Evolutionary conservation across 1,284 basidiomycete genomes (phyloP), one percentile per base, ranked within the genome.

Genomic region (Pterulicium gracile): DNA sequence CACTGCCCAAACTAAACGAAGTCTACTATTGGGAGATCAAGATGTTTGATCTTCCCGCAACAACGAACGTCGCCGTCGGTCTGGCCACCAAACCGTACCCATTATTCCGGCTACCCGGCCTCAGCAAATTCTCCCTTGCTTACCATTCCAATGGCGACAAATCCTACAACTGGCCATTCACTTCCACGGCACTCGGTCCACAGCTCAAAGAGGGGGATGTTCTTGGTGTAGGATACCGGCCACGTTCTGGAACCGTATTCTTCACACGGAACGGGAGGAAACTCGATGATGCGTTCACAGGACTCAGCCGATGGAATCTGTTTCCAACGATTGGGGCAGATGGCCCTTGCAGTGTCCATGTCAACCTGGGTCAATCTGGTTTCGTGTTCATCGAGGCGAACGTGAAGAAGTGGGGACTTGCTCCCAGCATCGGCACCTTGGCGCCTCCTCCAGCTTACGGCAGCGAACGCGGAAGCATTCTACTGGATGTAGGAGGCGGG

Each of bases 1-100:
- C 93, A 0, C 68, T 97, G 3, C 93, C 93, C 12, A 95, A 95
- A 60, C 72, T 96, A 45, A 97, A 97, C 65, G 93, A 97, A 62
- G 91, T 95, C 12, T 97, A 97, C 63, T 97, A 97, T 61, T 97
- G 89, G 87, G 93, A 97, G 61, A 87, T 92, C 52, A 97, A 97
- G 69, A 88, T 96, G 83, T 97, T 92, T 61, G 93, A 97, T 64
- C 84, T 95, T 50, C 89, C 91, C 3, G 70, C 77, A 50, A 70
- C 75, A 1, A 96, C 91, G 5, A 88, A 77, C 42, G 82, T 95
- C 20, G 81, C 88, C 15, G 79, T 97, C 46, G 93, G 93, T 32
- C 67, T 97, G 24, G 90, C 94, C 13, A 97, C 93, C 1, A 97
- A 96, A 63, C 93, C 93, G 4, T 97, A 90, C 61, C 93, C 93